Conservation (phyloP, 257 asterid species). For the Catharanthus roseus region DNA sequence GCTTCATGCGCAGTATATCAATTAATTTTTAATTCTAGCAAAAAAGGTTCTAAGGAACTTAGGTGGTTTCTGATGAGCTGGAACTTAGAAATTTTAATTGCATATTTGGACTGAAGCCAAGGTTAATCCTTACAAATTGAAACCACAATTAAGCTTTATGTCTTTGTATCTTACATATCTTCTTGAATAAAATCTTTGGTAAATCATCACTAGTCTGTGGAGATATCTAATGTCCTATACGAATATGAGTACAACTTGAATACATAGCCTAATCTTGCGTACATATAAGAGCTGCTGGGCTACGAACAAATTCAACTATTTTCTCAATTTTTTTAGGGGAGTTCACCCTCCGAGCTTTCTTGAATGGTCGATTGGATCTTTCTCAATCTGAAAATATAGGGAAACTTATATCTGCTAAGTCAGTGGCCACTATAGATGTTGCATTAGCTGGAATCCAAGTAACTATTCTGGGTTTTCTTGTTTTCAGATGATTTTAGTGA, state of each 20-base stretch:
- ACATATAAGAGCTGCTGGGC: not conserved
- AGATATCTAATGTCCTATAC: not conserved
- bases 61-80: too few species aligned
- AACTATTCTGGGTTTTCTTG: not conserved
- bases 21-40: too few species aligned
- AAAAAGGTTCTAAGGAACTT: too few species aligned
- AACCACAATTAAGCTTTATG: too few species aligned
- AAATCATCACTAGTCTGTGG: too few species aligned
- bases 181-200: too few species aligned
- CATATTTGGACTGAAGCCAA: too few species aligned
- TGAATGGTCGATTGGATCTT: slow-evolving; percentile 91
- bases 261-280: not conserved
- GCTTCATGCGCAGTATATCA: too few species aligned
- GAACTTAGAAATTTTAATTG: too few species aligned
- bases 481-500: not conserved
- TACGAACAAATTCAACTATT: not conserved
- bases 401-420: slow-evolving; percentile 72
- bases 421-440: slow-evolving; percentile 86
- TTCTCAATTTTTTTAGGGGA: slow-evolving; percentile 50
- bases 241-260: not conserved
- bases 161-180: too few species aligned
- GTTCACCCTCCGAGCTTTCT: slow-evolving; percentile 89
- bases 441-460: slow-evolving; percentile 96
- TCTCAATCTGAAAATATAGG: slow-evolving; percentile 88
- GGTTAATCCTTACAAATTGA: too few species aligned